Percentiles rank a stretch among this genome's conserved stretches.
Evolutionary conservation across 2,329 filamentous ascomycete species (phyloP).

Genomic region (Epichloe aotearoae): DNA sequence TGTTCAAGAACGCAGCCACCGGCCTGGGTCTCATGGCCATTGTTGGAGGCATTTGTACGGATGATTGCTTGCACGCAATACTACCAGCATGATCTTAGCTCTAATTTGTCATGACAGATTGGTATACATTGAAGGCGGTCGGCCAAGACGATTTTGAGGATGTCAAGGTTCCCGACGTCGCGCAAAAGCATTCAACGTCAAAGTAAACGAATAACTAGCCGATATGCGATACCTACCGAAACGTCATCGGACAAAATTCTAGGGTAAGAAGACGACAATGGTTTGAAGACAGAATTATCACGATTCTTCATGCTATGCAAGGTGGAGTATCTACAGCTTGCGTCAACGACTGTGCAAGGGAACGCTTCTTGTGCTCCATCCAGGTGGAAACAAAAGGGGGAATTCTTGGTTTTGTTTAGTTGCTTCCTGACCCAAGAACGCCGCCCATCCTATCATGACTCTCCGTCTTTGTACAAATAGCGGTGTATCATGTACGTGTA

Average conservation of each 20-base stretch:
- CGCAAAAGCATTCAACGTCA: constrained; percentile 33
- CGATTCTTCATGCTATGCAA: not conserved
- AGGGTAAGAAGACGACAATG: not conserved
- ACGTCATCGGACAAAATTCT: not conserved
- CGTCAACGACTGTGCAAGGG: not conserved
- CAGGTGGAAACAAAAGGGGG: not conserved
- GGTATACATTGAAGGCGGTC: constrained; percentile 63
- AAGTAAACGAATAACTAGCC: constrained; percentile 12
- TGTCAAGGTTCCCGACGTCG: constrained; percentile 72
- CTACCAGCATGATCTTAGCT: not conserved
- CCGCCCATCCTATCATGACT: not conserved
- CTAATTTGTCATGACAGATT: constrained; percentile 26
- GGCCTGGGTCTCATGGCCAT: constrained; percentile 64
- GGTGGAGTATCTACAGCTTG: not conserved
- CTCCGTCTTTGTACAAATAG: not conserved
- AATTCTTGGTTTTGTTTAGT: not conserved
- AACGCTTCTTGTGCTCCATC: not conserved
- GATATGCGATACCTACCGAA: not conserved
- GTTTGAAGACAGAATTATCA: not conserved
- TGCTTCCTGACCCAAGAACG: not conserved
- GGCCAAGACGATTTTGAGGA: constrained; percentile 96
- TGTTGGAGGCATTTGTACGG: constrained; percentile 75
- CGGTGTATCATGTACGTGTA: constrained; percentile 1
- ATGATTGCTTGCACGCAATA: constrained; percentile 13
- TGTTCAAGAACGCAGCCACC: constrained; percentile 77